Conservation (phyloP, 306 rosid genomes). For the Acmispon strigosus region DNA sequence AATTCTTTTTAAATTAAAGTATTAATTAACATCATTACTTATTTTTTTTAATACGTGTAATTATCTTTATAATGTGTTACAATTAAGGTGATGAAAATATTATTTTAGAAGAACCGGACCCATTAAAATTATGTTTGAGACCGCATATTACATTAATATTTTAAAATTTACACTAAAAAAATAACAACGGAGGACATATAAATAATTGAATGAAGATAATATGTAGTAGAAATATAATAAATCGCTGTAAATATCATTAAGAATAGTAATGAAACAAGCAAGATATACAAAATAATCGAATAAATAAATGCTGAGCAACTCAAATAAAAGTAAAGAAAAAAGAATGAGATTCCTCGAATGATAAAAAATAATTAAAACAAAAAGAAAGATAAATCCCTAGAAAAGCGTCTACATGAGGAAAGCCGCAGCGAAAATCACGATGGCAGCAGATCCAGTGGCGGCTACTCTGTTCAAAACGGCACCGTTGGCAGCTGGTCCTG, state of each 20-base stretch:
- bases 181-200: too few species aligned
- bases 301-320: background rate
- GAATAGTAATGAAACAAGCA: background rate
- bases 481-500: slow-evolving; percentile 8
- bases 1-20: too few species aligned
- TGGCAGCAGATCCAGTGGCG: background rate
- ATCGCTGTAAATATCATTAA: background rate
- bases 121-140: too few species aligned
- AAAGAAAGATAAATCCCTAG: background rate
- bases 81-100: too few species aligned
- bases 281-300: slow-evolving; percentile 9
- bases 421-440: background rate
- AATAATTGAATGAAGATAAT: too few species aligned
- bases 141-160: too few species aligned
- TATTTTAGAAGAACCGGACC: too few species aligned
- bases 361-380: background rate
- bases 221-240: too few species aligned
- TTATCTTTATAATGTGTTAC: too few species aligned
- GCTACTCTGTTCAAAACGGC: slow-evolving; percentile 28
- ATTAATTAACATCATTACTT: too few species aligned
- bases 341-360: background rate
- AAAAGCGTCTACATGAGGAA: background rate
- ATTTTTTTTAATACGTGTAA: too few species aligned
- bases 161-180: too few species aligned
- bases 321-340: background rate